A percentile compares a stretch with the other conserved stretches of the same genome.
phyloP scores from a whole-genome alignment of 805 yeast genomes.

The Monosporozyma aerobia region DNA sequence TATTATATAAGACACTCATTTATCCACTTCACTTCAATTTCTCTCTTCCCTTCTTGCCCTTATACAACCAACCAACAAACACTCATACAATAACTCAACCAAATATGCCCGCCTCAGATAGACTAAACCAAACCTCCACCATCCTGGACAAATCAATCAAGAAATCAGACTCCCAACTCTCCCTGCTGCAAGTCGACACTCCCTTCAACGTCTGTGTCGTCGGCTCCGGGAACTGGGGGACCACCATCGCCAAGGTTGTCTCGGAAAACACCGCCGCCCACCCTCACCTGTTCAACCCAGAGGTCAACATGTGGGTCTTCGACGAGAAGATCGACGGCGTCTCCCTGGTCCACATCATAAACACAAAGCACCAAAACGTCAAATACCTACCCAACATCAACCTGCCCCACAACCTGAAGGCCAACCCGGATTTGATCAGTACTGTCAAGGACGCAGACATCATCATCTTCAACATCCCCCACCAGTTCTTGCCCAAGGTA shows the following conservation, averaged over 20 bases:
- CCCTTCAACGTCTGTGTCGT: slow-evolving; percentile 62
- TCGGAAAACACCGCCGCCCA: slow-evolving; percentile 77
- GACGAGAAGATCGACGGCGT: slow-evolving; percentile 74
- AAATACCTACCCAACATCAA: slow-evolving; percentile 84
- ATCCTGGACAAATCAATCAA: slow-evolving; percentile 21
- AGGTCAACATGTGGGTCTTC: slow-evolving; percentile 94
- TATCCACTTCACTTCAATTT: too few species aligned
- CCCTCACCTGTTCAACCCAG: slow-evolving; percentile 58
- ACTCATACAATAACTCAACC: background rate
- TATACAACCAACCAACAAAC: background rate
- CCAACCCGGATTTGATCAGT: slow-evolving; percentile 73
- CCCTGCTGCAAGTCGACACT: slow-evolving; percentile 13
- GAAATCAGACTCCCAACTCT: slow-evolving; percentile 6
- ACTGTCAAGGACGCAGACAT: slow-evolving; percentile 79
- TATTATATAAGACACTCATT: too few species aligned
- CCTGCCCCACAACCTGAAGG: slow-evolving; percentile 78
- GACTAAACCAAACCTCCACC: slow-evolving; percentile 25
- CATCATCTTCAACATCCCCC: slow-evolving; percentile 90
- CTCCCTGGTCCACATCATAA: slow-evolving; percentile 84
- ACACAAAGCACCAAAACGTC: slow-evolving; percentile 85
- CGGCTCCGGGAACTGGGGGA: slow-evolving; percentile 98
- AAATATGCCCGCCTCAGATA: slow-evolving; percentile 26
- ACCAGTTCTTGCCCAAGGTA: slow-evolving; percentile 80
- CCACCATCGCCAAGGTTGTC: slow-evolving; percentile 90
- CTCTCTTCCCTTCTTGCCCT: background rate